Percentiles rank a stretch among this genome's conserved stretches.
Conservation (phyloP, 345 rosid species). For the Ceriops tagal region DNA sequence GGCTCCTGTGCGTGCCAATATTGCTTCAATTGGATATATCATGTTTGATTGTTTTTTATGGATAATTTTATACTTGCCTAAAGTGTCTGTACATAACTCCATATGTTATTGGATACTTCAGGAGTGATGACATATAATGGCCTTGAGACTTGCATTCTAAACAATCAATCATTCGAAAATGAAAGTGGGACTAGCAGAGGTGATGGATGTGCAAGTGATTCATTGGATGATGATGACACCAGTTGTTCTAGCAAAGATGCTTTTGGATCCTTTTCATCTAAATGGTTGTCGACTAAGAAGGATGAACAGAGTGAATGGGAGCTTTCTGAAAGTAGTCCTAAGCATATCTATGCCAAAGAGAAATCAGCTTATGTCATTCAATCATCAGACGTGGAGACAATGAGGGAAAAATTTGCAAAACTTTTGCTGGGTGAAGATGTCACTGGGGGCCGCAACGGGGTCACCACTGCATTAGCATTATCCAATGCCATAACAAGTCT, state of each 20-base stretch:
- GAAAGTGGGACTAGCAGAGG: conserved; percentile 84
- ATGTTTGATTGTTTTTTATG: not conserved
- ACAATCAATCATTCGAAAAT: conserved; percentile 71
- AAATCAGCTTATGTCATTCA: conserved; percentile 41
- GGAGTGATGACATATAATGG: conserved; percentile 84
- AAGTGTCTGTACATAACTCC: not conserved
- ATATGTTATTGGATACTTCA: conserved; percentile 24
- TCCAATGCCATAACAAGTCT: conserved; percentile 85
- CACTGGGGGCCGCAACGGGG: conserved; percentile 73
- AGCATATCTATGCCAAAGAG: conserved; percentile 49
- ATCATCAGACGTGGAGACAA: conserved; percentile 60
- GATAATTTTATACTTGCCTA: not conserved
- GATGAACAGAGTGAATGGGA: conserved; percentile 58
- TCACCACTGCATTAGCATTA: conserved; percentile 68
- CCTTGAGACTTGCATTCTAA: conserved; percentile 75
- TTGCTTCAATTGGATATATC: not conserved
- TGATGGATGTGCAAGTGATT: conserved; percentile 71
- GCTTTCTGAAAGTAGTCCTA: conserved; percentile 47
- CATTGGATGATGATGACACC: conserved; percentile 71
- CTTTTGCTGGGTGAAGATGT: conserved; percentile 81
- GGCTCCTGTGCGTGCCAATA: too few relatives aligned
- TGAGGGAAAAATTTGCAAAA: conserved; percentile 84
- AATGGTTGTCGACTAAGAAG: conserved; percentile 58
- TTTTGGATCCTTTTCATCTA: conserved; percentile 78
- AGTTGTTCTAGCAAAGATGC: conserved; percentile 96